A percentile compares a stretch with the other conserved stretches of the same genome.
Conservation (phyloP, 108 stramenopile species). For the Fistulifera solaris region DNA sequence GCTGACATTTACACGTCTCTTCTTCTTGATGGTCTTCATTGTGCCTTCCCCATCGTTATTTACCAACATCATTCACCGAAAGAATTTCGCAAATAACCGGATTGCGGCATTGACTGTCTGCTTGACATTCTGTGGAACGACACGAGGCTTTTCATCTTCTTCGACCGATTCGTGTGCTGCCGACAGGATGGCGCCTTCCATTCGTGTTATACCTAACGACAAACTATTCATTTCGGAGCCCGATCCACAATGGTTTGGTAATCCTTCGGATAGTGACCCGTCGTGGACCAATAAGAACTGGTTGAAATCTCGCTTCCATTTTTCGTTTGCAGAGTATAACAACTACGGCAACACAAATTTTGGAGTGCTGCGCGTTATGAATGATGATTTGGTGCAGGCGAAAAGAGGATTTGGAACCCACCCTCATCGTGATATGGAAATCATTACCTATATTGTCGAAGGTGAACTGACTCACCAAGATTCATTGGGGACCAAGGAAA, state of each 20-base stretch:
- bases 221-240: constrained; percentile 65
- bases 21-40: too few species aligned
- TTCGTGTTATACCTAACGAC: constrained; percentile 23
- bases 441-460: constrained; percentile 64
- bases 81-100: too few species aligned
- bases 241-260: constrained; percentile 61
- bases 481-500: constrained; percentile 65
- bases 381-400: constrained; percentile 81
- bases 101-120: too few species aligned
- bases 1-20: too few species aligned
- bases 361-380: constrained; percentile 74
- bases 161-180: constrained; percentile 4
- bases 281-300: constrained; percentile 62
- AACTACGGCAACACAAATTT: constrained; percentile 44
- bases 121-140: too few species aligned
- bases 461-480: constrained; percentile 73
- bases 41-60: too few species aligned
- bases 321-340: constrained; percentile 75
- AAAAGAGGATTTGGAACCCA: constrained; percentile 72
- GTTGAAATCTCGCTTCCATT: constrained; percentile 82
- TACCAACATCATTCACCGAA: too few species aligned
- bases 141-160: background rate
- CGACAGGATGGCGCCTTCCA: constrained; percentile 4
- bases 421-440: constrained; percentile 74
- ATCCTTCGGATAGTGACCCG: constrained; percentile 36